A percentile compares a stretch with the other conserved stretches of the same genome.
Conservation (phyloP, 352 stramenopile species). For the Phytophthora litchii region DNA sequence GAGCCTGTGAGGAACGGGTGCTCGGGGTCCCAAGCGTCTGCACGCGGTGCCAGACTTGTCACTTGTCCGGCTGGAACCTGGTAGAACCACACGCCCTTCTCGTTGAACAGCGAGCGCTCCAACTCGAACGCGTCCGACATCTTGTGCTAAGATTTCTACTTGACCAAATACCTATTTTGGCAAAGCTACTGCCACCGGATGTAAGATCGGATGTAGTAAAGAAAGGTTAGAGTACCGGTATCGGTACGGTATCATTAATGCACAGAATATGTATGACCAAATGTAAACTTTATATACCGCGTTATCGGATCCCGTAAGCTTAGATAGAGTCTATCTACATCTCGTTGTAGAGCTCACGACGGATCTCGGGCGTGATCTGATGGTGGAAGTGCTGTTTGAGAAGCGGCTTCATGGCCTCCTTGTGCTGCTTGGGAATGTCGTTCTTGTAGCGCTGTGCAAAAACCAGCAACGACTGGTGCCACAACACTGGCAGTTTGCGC, state of each 20-base stretch:
- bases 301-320: not conserved
- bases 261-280: conserved; percentile 19
- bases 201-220: not conserved
- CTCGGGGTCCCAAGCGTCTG: conserved; percentile 83
- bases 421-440: conserved; percentile 94
- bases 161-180: not conserved
- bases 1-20: conserved; percentile 81
- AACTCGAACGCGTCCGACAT: conserved; percentile 45
- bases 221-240: not conserved
- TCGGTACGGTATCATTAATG: not conserved
- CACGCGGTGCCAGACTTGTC: conserved; percentile 72
- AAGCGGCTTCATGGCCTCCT: conserved; percentile 94
- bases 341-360: conserved; percentile 95
- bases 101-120: conserved; percentile 79
- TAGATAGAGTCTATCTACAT: conserved; percentile 28
- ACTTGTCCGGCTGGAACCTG: conserved; percentile 74
- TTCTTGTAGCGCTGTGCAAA: conserved; percentile 99
- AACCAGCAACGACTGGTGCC: conserved; percentile 98
- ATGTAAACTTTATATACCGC: conserved; percentile 36
- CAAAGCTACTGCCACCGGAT: conserved; percentile 13
- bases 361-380: conserved; percentile 98
- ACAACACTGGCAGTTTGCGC: conserved; percentile 95
- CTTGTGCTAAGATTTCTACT: conserved; percentile 10
- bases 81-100: conserved; percentile 87
- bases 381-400: conserved; percentile 93